Conservation (phyloP, 192 early-diverging fungal genomes). For the Linnemannia elongata region DNA sequence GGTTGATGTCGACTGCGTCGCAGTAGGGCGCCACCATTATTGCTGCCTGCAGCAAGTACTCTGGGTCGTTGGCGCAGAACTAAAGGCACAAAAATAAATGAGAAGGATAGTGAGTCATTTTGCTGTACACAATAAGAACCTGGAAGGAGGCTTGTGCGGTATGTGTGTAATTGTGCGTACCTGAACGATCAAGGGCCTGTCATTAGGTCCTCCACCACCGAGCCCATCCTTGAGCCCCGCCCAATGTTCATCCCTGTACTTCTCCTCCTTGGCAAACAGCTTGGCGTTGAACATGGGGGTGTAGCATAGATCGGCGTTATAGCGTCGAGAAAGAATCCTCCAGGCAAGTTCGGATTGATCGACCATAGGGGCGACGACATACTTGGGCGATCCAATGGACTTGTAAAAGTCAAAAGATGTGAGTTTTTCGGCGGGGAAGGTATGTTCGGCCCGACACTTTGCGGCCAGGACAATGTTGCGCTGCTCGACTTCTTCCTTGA, state of each 20-base stretch:
- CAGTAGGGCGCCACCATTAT: constrained; percentile 84
- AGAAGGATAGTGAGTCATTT: not conserved
- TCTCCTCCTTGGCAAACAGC: constrained; percentile 79
- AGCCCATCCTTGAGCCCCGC: constrained; percentile 57
- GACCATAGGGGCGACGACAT: constrained; percentile 96
- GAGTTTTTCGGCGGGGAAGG: constrained; percentile 63
- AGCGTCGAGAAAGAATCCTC: constrained; percentile 90
- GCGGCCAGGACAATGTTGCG: constrained; percentile 32
- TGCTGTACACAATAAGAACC: not conserved
- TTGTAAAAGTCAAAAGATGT: constrained; percentile 88
- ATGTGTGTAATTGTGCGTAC: constrained; percentile 37
- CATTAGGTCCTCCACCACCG: constrained; percentile 64
- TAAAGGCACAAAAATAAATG: constrained; percentile 32
- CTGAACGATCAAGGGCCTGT: constrained; percentile 89
- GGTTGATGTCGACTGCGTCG: constrained; percentile 95
- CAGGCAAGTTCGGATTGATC: constrained; percentile 97
- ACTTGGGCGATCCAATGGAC: constrained; percentile 77
- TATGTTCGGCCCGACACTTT: constrained; percentile 18
- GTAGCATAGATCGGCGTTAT: constrained; percentile 91
- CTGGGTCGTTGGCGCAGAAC: constrained; percentile 98
- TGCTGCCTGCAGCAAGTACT: constrained; percentile 85
- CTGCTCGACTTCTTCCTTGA: constrained; percentile 16
- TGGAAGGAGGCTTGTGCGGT: not conserved
- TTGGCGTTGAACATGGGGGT: constrained; percentile 99
- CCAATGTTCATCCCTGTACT: constrained; percentile 84